A percentile compares a stretch with the other conserved stretches of the same genome.
phyloP scores from a whole-genome alignment of 176 grass and related monocot species.

The Oropetium thomaeum region DNA sequence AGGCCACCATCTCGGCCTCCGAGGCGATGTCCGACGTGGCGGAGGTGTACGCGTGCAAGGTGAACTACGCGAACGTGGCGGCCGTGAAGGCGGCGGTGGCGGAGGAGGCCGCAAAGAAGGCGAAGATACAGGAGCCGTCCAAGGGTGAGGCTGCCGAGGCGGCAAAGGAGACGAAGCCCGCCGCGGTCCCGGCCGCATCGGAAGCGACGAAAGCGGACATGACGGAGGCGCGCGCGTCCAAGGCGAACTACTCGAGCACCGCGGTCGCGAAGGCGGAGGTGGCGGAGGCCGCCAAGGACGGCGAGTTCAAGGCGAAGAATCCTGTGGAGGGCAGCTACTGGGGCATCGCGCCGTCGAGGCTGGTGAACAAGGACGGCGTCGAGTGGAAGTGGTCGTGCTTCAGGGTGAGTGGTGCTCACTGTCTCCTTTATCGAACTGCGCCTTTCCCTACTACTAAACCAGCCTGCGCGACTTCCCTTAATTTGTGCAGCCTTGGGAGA shows the following conservation, averaged over 20 bases:
- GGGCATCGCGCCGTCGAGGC: constrained; percentile 50
- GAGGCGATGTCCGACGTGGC: background rate
- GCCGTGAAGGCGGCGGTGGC: too few species aligned
- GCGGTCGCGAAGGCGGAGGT: constrained; percentile 28
- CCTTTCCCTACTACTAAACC: background rate
- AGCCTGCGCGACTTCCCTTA: background rate
- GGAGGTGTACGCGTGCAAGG: background rate
- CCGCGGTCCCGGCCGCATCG: constrained; percentile 25
- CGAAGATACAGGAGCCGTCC: too few species aligned
- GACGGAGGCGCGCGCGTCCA: constrained; percentile 37
- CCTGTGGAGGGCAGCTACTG: constrained; percentile 57
- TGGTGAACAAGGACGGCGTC: constrained; percentile 60
- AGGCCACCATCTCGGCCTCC: background rate
- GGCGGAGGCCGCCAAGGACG: constrained; percentile 8
- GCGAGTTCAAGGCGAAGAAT: background rate
- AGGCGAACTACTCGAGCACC: constrained; percentile 19
- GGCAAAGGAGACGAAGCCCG: too few species aligned
- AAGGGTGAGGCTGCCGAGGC: too few species aligned
- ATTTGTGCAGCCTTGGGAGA: constrained; percentile 54
- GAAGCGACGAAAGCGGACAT: background rate
- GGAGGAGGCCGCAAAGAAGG: too few species aligned
- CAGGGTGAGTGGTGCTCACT: constrained; percentile 31
- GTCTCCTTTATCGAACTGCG: background rate
- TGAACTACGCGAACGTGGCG: background rate
- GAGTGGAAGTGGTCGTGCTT: constrained; percentile 95